Evolutionary conservation across 371 early-diverging fungal species (phyloP).

Genomic region (Mucor indicus): DNA sequence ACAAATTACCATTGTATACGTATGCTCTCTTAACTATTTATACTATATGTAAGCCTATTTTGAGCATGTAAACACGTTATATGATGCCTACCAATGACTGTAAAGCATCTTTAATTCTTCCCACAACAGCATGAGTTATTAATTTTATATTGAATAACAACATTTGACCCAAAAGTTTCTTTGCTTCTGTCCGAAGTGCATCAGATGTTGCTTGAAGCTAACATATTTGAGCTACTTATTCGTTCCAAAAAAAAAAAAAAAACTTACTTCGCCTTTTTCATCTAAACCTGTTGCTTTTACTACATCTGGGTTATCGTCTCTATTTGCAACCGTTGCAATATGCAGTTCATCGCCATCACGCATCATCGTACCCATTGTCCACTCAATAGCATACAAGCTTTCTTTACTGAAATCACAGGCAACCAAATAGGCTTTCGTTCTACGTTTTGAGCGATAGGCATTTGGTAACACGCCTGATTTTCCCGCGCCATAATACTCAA

Average conservation of each 20-base stretch:
- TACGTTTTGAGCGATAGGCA: constrained; percentile 7
- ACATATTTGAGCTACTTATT: background rate
- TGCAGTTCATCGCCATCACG: constrained; percentile 56
- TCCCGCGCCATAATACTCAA: constrained; percentile 30
- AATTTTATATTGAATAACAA: constrained; percentile 47
- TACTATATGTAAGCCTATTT: no score
- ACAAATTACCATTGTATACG: constrained; percentile 8
- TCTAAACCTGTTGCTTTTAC: constrained; percentile 24
- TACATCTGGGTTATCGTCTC: constrained; percentile 44
- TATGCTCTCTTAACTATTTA: constrained; percentile 12
- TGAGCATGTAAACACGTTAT: background rate
- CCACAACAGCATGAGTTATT: constrained; percentile 48
- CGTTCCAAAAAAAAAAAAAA: background rate
- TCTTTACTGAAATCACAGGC: constrained; percentile 46
- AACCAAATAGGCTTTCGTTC: constrained; percentile 29
- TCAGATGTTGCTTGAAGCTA: constrained; percentile 31
- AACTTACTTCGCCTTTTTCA: constrained; percentile 18
- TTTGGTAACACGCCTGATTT: constrained; percentile 14
- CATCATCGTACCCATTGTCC: constrained; percentile 57
- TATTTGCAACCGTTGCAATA: constrained; percentile 46
- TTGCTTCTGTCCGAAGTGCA: constrained; percentile 21
- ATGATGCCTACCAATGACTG: constrained; percentile 28
- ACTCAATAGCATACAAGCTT: constrained; percentile 44
- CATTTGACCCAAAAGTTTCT: constrained; percentile 33
- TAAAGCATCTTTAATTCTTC: constrained; percentile 39